Base-by-base conservation (phyloP, 192 early-diverging fungal species). In the Backusella liffmaniae region DNA sequence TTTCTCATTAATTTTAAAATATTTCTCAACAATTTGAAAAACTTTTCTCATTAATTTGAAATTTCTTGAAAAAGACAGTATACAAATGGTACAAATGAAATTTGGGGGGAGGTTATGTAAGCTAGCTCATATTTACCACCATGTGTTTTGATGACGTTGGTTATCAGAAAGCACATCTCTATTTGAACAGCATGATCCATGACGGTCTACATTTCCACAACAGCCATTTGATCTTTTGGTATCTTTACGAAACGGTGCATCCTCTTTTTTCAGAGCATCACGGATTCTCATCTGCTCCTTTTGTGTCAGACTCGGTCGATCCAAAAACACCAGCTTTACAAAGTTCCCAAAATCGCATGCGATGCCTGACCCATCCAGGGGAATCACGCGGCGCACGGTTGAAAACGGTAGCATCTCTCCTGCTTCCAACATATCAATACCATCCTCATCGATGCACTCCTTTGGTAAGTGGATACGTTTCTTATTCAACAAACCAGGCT, bases 331-430 rank as follows among this genome's bases (percentile, higher is more conserved):
- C 16, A 80, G 23, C 59, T 82, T 82, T 5, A 82, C 44, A 70
- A 82, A 82, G 30, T 82, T 82, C 7, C 81, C 81, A 70, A 73
- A 82, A 30, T 82, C 81, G 32, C 74, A 82, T 1, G 77, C 81
- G 5, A 82, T n/a, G 0, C 77, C 81, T 32, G 53, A 70, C 1
- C 77, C 77, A 41, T 76, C 72, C 18, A 82, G n/a, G 1, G 77
- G 70, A 5, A 79, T 62, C n/a, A 82, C 53, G 21, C 68, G 75
- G 2, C 53, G 74, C 0, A 82, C 59, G 16, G 70, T 42, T 7
- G 66, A 79, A 59, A 82, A 82, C 0, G 81, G 81, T 32, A 82
- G 66, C 1, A 78, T 62, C 10, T 78, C 67, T 26, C 18, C 70
- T 10, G 77, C 46, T 30, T 73, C 73, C n/a, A 71, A 7, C 5